Evolutionary conservation across 305 asterid genomes (phyloP), one percentile per base, ranked within the genome.

Genomic region (Fraxinus floribunda): DNA sequence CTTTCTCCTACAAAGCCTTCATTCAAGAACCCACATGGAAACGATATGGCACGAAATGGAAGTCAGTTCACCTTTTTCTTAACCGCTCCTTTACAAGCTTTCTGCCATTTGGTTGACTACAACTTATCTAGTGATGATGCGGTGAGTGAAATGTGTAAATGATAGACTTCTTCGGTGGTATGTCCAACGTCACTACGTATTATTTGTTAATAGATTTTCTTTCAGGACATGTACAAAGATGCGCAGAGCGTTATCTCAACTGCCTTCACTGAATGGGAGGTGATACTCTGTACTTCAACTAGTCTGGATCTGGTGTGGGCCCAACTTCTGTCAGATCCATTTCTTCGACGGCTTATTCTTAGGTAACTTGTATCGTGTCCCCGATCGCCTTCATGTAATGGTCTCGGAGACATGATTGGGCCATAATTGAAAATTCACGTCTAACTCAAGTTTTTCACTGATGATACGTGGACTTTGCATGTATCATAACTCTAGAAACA

Each of bases 41-140:
- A 82, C 84, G 91, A 89, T 80, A 81, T 85, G 46, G 78, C 93
- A 80, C 93, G 86, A 39, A 82, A 77, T 76, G 99, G 98, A 87
- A 94, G 97, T 84, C 98, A 96, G 88, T 96, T 96, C 88, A 96
- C 99, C 46, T 90, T 91, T 88, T 96, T 96, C 89, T 89, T 96
- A 84, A 88, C 99, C 38, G 91, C 93, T 87, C 99, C 99, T 26
- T 89, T 93, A 57, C 97, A 85, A 84, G 98, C 97, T 66, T 94
- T 94, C 88, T 93, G 97, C 87, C 94, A 92, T 81, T 85, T 96
- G 89, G 95, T 90, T 77, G 98, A 90, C 85, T 88, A 89, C 79
- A 83, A 86, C 82, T 78, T 90, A 7, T 85, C 86, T 83, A 86
- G 80, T 76, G 88, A 87, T 80, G 92, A 89, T 83, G 62, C 76